These are phyloP conservation scores for Carex scoparia DNA, from an alignment of 176 grass and related monocot genomes.

Conservation along the genomic window DNA sequence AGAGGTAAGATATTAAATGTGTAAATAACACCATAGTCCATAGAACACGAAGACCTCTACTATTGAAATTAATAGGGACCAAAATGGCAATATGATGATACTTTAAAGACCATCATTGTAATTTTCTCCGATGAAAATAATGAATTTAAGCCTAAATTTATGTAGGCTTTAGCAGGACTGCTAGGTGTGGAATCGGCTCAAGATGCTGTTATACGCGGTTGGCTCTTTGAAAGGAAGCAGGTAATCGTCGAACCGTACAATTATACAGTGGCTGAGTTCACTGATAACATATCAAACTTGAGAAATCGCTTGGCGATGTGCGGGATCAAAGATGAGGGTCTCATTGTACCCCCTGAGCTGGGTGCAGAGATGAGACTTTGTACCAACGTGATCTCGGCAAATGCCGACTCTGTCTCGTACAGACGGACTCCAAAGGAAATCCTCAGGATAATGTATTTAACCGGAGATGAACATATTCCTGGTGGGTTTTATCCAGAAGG, in stretches of 20 bases:
- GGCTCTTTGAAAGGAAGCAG: conserved; percentile 45
- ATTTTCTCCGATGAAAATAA: neutral
- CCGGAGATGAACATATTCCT: conserved; percentile 38
- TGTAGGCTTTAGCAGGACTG: conserved; percentile 49
- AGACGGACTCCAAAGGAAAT: conserved; percentile 46
- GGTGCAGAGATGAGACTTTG: conserved; percentile 48
- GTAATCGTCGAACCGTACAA: conserved; percentile 42
- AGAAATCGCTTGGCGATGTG: conserved; percentile 48
- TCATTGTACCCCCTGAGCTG: conserved; percentile 39
- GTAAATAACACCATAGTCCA: neutral
- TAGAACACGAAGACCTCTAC: neutral
- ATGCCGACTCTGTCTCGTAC: conserved; percentile 61
- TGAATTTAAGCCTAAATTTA: neutral
- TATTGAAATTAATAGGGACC: neutral
- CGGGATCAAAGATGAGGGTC: conserved; percentile 73
- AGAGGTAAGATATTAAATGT: neutral
- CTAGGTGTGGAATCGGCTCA: conserved; percentile 51
- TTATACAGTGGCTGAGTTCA: conserved; percentile 68
- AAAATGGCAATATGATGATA: neutral
- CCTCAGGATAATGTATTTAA: conserved; percentile 55
- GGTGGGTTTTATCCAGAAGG: conserved; percentile 54
- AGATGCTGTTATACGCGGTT: conserved; percentile 41
- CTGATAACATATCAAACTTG: conserved; percentile 42
- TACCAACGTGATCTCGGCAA: conserved; percentile 62
- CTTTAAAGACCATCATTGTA: neutral